Evolutionary conservation across 164 flowering plant species (phyloP), one percentile per base, ranked within the genome.

Genomic region (Santalum album): DNA sequence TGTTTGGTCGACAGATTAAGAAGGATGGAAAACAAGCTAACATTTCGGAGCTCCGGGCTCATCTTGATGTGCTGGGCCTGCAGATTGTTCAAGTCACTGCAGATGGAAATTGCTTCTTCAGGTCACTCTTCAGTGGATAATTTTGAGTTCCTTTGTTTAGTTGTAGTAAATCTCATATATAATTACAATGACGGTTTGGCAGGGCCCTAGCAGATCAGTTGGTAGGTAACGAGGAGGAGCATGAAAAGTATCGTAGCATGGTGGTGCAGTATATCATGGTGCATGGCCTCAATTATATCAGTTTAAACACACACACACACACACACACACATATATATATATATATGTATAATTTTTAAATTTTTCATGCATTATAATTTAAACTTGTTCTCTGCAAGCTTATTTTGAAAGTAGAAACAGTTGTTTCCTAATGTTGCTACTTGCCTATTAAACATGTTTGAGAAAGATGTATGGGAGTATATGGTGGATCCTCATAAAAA

Each of bases 101-200:
- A 4, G 98, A 87, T 72, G 96, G 98, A 39, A 87, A 91, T 66
- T 91, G 98, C 65, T 79, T 91, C 58, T 91, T 91, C 81, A 88
- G 96, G 98, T 86, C 58, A 36, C 83, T 61, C 56, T 40, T 53
- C 53, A 9, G 36, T 55, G 42, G 54, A 36, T 56, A 23, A n/a
- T 16, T 17, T 51, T 20, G n/a, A n/a, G n/a, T 1, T 60, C 1
- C 18, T 49, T 22, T 26, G 23, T 34, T 15, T 43, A 46, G 7
- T 35, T 16, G 53, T 17, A 34, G 12, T 12, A 11, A 22, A 25
- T 19, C 7, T 21, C 43, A 17, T 39, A 21, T 29, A 29, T 29
- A 4, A 29, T 29, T 29, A 29, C 9, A 9, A 3, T 29, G 34
- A 3, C 34, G 4, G 34, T 29, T 3, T 29, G 34, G 57, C 79